phyloP scores from a whole-genome alignment of 2,329 filamentous ascomycete species.

The Beauveria sp. region DNA sequence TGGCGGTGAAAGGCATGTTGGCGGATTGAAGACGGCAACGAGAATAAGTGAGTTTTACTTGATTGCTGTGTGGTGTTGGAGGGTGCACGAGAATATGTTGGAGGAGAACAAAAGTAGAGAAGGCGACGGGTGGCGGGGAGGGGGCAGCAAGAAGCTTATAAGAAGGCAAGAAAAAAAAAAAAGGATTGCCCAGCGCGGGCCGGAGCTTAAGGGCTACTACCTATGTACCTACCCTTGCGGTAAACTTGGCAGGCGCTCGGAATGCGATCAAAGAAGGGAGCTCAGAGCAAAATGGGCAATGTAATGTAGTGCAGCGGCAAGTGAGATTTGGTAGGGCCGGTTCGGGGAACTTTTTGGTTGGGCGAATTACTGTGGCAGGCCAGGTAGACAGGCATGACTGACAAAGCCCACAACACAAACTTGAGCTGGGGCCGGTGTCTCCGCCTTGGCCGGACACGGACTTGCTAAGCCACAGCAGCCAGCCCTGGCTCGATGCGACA shows the following conservation, averaged over 20 bases:
- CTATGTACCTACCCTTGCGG: not conserved
- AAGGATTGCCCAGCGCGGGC: not conserved
- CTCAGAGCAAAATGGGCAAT: not conserved
- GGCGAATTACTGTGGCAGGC: not conserved
- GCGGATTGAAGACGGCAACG: slow-evolving; percentile 12
- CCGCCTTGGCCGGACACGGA: slow-evolving; percentile 3
- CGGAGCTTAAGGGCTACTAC: not conserved
- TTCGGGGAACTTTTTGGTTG: not conserved
- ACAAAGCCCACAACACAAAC: too few relatives aligned
- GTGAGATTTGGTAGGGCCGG: not conserved
- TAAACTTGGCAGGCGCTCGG: not conserved
- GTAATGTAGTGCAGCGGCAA: not conserved
- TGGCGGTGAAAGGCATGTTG: slow-evolving; percentile 53
- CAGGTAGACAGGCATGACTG: too few relatives aligned
- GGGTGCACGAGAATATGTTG: not conserved
- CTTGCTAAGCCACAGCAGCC: not conserved
- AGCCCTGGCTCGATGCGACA: not conserved
- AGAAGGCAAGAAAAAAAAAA: not conserved
- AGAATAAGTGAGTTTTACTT: not conserved
- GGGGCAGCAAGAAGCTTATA: slow-evolving; percentile 10
- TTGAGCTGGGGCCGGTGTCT: not conserved
- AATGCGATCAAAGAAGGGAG: not conserved
- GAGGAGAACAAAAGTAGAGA: not conserved
- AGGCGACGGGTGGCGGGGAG: not conserved
- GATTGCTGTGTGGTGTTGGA: not conserved